Conservation (phyloP, 257 asterid genomes). For the Anisodus tanguticus region DNA sequence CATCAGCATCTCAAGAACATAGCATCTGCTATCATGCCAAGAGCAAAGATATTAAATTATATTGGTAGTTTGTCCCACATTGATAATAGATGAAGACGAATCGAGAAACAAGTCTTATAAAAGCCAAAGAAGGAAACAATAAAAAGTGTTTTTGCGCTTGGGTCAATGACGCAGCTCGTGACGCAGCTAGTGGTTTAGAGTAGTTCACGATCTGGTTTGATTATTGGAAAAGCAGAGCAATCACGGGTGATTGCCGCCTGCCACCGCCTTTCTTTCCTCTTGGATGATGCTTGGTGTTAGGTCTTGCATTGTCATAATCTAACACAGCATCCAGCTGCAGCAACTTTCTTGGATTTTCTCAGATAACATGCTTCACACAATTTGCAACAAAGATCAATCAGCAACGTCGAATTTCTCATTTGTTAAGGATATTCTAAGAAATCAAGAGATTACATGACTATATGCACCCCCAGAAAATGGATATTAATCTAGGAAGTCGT, state of each 20-base stretch:
- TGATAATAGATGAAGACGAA: not conserved
- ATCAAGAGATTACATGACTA: not conserved
- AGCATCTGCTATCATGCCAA: not conserved
- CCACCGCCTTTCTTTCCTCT: conserved; percentile 62
- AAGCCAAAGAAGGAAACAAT: rapidly evolving
- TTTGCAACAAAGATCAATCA: not conserved
- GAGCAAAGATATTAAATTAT: not conserved
- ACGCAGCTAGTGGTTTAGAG: conserved; percentile 27
- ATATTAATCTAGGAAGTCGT: not conserved
- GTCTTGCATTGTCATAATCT: conserved; percentile 74
- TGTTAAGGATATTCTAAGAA: not conserved
- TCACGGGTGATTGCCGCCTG: conserved; percentile 56
- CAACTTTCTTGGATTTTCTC: conserved; percentile 44
- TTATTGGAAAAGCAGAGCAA: not conserved
- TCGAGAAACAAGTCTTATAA: not conserved
- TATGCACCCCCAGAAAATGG: not conserved
- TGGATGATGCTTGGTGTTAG: conserved; percentile 74
- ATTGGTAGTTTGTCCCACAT: conserved; percentile 41
- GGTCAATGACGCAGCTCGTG: conserved; percentile 50
- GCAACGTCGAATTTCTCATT: not conserved
- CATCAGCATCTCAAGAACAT: not conserved
- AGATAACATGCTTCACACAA: not conserved
- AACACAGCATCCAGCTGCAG: conserved; percentile 40
- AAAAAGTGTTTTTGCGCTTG: conserved; percentile 38
- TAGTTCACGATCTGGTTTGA: not conserved